Percentiles rank a stretch among this genome's conserved stretches.
These are phyloP conservation scores for Helichrysum umbraculigerum DNA, from an alignment of 129 eudicot species.

Conservation along the genomic window DNA sequence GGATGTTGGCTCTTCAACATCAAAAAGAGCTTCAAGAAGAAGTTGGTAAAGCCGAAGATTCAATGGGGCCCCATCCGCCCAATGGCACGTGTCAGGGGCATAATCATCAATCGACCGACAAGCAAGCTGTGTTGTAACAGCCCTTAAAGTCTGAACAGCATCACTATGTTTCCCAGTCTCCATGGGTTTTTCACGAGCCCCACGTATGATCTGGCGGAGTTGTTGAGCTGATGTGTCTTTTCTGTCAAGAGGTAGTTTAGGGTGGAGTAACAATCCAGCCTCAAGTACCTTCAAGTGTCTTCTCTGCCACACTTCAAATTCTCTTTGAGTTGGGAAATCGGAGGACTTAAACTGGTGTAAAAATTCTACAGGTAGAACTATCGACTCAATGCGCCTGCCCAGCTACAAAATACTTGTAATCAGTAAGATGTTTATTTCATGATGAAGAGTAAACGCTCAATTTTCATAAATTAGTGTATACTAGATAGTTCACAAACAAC, in stretches of 20 bases:
- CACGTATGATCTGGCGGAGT: conserved; percentile 53
- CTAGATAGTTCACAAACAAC: too few relatives aligned
- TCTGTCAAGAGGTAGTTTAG: conserved; percentile 55
- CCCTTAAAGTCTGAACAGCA: conserved; percentile 51
- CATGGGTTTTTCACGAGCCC: conserved; percentile 48
- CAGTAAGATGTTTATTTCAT: too few relatives aligned
- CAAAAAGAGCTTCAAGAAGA: conserved; percentile 83
- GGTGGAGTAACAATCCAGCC: conserved; percentile 78
- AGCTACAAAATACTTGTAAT: conserved; percentile 48
- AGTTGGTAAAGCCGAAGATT: conserved; percentile 70
- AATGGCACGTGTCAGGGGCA: conserved; percentile 62
- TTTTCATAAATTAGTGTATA: background rate
- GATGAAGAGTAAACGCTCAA: background rate
- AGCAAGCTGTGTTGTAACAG: conserved; percentile 52
- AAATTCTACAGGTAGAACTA: conserved; percentile 76
- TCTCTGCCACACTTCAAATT: conserved; percentile 70
- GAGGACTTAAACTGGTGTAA: conserved; percentile 63
- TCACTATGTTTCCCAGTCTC: conserved; percentile 78
- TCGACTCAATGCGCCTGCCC: conserved; percentile 71
- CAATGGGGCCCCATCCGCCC: conserved; percentile 91
- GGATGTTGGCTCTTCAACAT: conserved; percentile 63
- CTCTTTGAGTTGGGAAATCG: conserved; percentile 63
- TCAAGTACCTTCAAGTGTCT: conserved; percentile 73
- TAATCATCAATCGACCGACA: conserved; percentile 67
- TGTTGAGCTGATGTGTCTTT: conserved; percentile 52